Evolutionary conservation across 371 early-diverging fungal genomes (phyloP), one percentile per base, ranked within the genome.

Genomic region (Amoeboaphelidium protococcarum): DNA sequence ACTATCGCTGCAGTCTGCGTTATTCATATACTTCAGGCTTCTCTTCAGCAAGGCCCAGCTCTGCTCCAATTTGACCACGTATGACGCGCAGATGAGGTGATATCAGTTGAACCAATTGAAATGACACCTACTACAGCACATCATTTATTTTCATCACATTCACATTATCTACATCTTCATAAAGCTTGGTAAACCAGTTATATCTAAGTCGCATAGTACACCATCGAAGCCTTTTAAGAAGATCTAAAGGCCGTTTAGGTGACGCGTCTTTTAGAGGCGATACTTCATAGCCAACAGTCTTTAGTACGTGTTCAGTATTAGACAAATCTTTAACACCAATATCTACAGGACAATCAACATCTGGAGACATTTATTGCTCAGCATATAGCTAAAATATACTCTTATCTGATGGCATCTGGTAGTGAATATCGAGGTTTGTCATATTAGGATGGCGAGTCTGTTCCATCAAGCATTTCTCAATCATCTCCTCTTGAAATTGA

Each of bases 151-250:
- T 26, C 45, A 3, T 20, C 23, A 26, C 22, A 3, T 6, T 6
- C 16, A 12, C n/a, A n/a, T n/a, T 40, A 10, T 13, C 10, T 13
- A 6, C 13, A 10, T 19, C 24, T 6, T 25, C 20, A 45, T 59
- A 58, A 23, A 45, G 48, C 23, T 52, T 58, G 22, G 71, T 72
- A 0, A 76, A 64, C 94, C 94, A 92, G 58, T 88, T 76, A 61
- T 89, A 92, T 58, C 87, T 83, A 57, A 73, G 72, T 4, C 90
- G 90, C 21, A 90, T 58, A 3, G 82, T 84, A 26, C 77, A 67
- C 94, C 91, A 92, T 4, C 90, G 69, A 80, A 21, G 40, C 26
- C 24, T 24, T 43, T 46, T 21, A 31, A 49, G 45, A 24, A 44
- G 44, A 6, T 23, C n/a, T 12, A n/a, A n/a, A n/a, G 44, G 44